phyloP scores from a whole-genome alignment of 1,284 basidiomycete species.

The Leccinum griseonigrum region DNA sequence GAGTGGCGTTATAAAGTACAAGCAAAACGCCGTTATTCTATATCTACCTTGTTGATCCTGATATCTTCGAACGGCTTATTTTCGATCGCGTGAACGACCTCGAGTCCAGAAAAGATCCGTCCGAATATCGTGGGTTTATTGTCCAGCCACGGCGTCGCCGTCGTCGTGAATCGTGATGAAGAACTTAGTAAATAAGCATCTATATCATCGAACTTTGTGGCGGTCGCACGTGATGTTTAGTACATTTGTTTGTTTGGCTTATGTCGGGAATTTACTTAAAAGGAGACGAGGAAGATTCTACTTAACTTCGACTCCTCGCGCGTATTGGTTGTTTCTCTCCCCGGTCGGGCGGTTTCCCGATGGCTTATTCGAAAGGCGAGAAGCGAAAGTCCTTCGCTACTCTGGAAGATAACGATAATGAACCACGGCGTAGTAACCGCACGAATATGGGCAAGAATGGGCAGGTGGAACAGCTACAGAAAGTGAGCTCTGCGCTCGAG shows the following conservation, averaged over 20 bases:
- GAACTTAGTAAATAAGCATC: constrained; percentile 54
- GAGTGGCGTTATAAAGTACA: constrained; percentile 38
- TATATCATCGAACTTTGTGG: neutral
- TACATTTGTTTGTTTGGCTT: neutral
- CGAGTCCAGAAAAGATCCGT: constrained; percentile 76
- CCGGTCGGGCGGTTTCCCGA: neutral
- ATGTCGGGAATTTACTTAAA: neutral
- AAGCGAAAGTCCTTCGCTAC: neutral
- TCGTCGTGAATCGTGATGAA: constrained; percentile 99
- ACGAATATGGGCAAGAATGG: neutral
- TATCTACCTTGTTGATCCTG: constrained; percentile 78
- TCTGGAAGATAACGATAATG: neutral
- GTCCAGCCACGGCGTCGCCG: constrained; percentile 93
- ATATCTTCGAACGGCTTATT: constrained; percentile 90
- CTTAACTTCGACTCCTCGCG: neutral
- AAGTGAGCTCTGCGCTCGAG: neutral
- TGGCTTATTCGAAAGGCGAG: neutral
- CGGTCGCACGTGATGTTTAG: neutral
- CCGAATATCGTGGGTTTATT: constrained; percentile 97
- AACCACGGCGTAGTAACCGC: neutral
- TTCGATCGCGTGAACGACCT: constrained; percentile 86
- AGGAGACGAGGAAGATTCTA: neutral
- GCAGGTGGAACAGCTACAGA: neutral
- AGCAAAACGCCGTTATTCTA: constrained; percentile 44
- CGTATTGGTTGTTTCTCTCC: neutral